Conservation (phyloP, 2,329 filamentous ascomycete species). For the Pseudogymnoascus pannorum region DNA sequence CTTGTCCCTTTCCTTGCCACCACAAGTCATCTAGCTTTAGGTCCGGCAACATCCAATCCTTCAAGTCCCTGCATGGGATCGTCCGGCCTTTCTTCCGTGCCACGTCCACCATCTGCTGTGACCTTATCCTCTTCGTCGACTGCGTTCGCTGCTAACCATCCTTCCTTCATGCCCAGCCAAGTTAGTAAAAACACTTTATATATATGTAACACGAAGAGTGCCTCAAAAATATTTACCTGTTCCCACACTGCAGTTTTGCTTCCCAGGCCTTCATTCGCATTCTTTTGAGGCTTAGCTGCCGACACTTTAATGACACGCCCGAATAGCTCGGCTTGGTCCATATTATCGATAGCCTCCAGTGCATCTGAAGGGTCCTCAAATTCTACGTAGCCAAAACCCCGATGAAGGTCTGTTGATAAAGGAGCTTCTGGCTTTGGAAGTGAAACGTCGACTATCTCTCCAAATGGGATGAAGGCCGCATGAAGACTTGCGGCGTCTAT, state of each 20-base stretch:
- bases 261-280: constrained; percentile 76
- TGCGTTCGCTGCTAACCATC: constrained; percentile 83
- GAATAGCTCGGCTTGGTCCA: constrained; percentile 95
- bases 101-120: constrained; percentile 48
- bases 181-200: constrained; percentile 18
- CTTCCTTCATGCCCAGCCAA: constrained; percentile 55
- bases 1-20: neutral
- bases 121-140: constrained; percentile 71
- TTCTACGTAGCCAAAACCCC: constrained; percentile 95
- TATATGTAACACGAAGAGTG: neutral
- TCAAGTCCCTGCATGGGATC: constrained; percentile 97
- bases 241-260: constrained; percentile 96
- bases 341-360: constrained; percentile 94
- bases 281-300: constrained; percentile 85
- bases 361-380: constrained; percentile 82
- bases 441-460: constrained; percentile 86
- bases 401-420: constrained; percentile 70
- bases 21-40: constrained; percentile 59
- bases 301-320: constrained; percentile 89
- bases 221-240: constrained; percentile 56
- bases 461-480: constrained; percentile 93
- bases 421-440: constrained; percentile 81
- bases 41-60: constrained; percentile 87
- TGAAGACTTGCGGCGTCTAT: constrained; percentile 71
- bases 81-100: constrained; percentile 48